Conservation (phyloP, 2,329 filamentous ascomycete genomes). For the Xylaria multiplex region DNA sequence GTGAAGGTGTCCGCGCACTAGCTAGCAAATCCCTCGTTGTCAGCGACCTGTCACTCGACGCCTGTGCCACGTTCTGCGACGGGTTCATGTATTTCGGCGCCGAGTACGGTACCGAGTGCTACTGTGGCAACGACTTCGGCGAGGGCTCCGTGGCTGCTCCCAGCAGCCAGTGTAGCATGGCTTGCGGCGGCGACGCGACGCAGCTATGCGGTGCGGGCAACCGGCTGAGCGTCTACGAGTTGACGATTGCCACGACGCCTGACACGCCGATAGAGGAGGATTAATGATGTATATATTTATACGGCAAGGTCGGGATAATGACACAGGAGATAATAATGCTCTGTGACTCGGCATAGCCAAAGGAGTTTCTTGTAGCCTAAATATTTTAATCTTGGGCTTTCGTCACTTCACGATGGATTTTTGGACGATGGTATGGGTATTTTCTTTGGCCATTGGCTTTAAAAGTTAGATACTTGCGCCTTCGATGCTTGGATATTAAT, state of each 20-base stretch:
- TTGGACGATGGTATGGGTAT: slow-evolving; percentile 10
- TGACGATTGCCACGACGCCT: slow-evolving; percentile 19
- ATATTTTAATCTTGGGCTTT: not conserved
- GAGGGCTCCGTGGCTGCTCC: slow-evolving; percentile 31
- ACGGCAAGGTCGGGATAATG: not conserved
- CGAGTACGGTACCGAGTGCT: slow-evolving; percentile 50
- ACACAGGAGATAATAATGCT: not conserved
- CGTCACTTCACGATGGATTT: slow-evolving; percentile 15
- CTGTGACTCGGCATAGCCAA: slow-evolving; percentile 4
- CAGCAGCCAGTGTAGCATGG: slow-evolving; percentile 44
- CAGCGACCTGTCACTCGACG: slow-evolving; percentile 52
- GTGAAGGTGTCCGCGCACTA: slow-evolving; percentile 26
- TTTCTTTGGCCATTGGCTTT: not conserved
- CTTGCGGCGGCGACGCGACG: slow-evolving; percentile 46
- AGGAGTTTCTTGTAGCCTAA: slow-evolving; percentile 22
- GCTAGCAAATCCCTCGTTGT: slow-evolving; percentile 35
- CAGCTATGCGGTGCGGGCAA: slow-evolving; percentile 49
- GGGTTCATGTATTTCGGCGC: slow-evolving; percentile 54
- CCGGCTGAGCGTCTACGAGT: slow-evolving; percentile 47
- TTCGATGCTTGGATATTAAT: slow-evolving; percentile 15
- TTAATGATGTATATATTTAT: slow-evolving; percentile 1
- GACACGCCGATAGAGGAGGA: slow-evolving; percentile 12
- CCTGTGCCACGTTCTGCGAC: slow-evolving; percentile 46
- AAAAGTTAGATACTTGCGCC: slow-evolving; percentile 2
- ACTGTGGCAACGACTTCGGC: slow-evolving; percentile 43